Conservation (phyloP, 2,329 filamentous ascomycete genomes). For the Geosmithia flava region DNA sequence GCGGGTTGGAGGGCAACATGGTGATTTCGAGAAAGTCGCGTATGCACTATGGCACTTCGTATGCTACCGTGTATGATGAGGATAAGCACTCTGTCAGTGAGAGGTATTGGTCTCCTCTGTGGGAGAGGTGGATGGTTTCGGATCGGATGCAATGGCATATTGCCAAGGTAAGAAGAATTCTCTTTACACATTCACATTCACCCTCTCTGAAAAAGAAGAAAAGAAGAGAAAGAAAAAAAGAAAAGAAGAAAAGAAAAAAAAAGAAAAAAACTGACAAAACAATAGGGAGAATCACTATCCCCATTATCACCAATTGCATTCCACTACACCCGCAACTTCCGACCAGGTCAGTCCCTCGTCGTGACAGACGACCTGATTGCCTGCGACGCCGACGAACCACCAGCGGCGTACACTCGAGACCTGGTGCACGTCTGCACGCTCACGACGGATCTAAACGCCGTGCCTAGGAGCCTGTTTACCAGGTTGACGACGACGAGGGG, state of each 20-base stretch:
- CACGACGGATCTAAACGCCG: conserved; percentile 66
- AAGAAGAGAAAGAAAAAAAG: neutral
- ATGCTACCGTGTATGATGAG: conserved; percentile 71
- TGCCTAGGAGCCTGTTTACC: conserved; percentile 63
- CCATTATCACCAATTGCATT: conserved; percentile 66
- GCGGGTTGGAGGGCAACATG: conserved; percentile 67
- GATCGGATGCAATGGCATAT: conserved; percentile 83
- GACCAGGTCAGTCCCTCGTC: conserved; percentile 61
- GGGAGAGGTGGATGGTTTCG: conserved; percentile 74
- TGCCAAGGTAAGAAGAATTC: conserved; percentile 44
- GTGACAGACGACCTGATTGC: conserved; percentile 74
- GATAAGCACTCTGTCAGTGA: conserved; percentile 60
- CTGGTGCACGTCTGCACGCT: conserved; percentile 66
- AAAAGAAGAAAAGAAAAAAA: neutral
- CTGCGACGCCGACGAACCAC: conserved; percentile 57
- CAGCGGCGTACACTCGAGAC: conserved; percentile 43
- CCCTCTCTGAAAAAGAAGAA: neutral
- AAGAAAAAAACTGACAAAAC: conserved; percentile 1
- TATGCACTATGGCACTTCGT: conserved; percentile 70
- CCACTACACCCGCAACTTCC: conserved; percentile 78
- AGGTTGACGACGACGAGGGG: conserved; percentile 65
- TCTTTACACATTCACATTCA: neutral
- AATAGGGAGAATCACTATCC: conserved; percentile 59
- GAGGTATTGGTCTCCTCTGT: conserved; percentile 67
- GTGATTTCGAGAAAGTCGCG: conserved; percentile 62